Evolutionary conservation across 768 basidiomycete genomes (phyloP), one percentile per base, ranked within the genome.

Genomic region (Suillus occidentalis): DNA sequence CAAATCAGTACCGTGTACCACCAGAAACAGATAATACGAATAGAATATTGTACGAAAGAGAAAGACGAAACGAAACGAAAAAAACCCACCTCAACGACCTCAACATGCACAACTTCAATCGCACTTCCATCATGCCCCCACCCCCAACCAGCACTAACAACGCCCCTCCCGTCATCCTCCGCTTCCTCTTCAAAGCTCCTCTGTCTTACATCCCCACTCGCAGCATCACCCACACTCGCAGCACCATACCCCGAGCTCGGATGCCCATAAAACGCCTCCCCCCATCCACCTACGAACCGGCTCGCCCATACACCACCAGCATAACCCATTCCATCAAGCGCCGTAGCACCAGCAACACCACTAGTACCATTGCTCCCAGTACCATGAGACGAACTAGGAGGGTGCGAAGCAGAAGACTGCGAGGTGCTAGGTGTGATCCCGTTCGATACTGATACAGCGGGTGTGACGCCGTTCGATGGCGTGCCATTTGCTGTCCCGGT

Each of bases 71-170:
- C 52, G 28, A 49, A 42, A 28, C 61, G 13, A 37, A 13, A 66
- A 50, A 28, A 67, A n/a, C 86, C 42, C 67, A 91, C 91, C 81
- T 86, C 80, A 56, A 86, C 82, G 71, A 90, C 87, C 68, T 85
- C 81, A 20, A 85, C 89, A 31, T 78, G 80, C 20, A 92, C 73
- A 61, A 92, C 83, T 78, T 91, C 91, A 69, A 91, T 83, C 31
- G 87, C 89, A 69, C 88, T 87, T 28, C 91, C 91, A 66, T 91
- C 90, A 67, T 92, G 91, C 3, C 88, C 87, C 67, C 84, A 86
- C n/a, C 90, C 90, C 91, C 91, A 91, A 0, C 85, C 85, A 10
- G 85, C 87, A 73, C 89, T 90, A n/a, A 83, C 78, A 68, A 90
- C 75, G 12, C 82, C 79, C 56, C 88, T 75, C 34, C 87, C 88